Conservation (phyloP, 352 stramenopile genomes). For the Phytophthora brassicae region DNA sequence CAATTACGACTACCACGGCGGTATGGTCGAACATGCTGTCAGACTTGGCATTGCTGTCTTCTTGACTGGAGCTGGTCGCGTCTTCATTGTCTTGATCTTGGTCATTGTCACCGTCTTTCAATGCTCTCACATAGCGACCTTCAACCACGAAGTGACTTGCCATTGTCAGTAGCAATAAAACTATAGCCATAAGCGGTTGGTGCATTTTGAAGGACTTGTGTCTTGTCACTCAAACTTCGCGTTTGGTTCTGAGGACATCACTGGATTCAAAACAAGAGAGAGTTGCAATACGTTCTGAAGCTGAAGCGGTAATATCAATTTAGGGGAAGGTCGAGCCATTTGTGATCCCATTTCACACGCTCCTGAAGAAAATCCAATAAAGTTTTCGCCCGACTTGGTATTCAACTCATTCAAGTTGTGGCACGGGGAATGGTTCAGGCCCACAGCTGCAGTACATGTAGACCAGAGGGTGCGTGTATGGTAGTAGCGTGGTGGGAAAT, state of each 20-base stretch:
- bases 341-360: slow-evolving; percentile 13
- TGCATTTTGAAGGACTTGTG: slow-evolving; percentile 14
- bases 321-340: slow-evolving; percentile 11
- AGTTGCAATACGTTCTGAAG: slow-evolving; percentile 17
- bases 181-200: not conserved
- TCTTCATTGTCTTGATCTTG: not conserved
- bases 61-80: not conserved
- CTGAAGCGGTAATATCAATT: not conserved
- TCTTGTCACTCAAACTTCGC: slow-evolving; percentile 3
- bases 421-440: not conserved
- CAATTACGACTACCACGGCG: slow-evolving; percentile 21
- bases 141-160: slow-evolving; percentile 4
- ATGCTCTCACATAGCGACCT: slow-evolving; percentile 1
- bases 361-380: slow-evolving; percentile 24
- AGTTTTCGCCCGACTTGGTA: slow-evolving; percentile 3
- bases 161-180: slow-evolving; percentile 1
- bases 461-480: slow-evolving; percentile 5
- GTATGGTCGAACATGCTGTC: slow-evolving; percentile 15
- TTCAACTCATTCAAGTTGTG: no score
- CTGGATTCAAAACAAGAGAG: slow-evolving; percentile 16
- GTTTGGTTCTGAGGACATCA: not conserved
- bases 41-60: slow-evolving; percentile 8
- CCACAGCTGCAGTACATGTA: slow-evolving; percentile 10
- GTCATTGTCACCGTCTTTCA: slow-evolving; percentile 4
- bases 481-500: not conserved